Percentiles rank a stretch among this genome's conserved stretches.
phyloP scores from a whole-genome alignment of 75 land plant genomes.

The Sequoiadendron giganteum region DNA sequence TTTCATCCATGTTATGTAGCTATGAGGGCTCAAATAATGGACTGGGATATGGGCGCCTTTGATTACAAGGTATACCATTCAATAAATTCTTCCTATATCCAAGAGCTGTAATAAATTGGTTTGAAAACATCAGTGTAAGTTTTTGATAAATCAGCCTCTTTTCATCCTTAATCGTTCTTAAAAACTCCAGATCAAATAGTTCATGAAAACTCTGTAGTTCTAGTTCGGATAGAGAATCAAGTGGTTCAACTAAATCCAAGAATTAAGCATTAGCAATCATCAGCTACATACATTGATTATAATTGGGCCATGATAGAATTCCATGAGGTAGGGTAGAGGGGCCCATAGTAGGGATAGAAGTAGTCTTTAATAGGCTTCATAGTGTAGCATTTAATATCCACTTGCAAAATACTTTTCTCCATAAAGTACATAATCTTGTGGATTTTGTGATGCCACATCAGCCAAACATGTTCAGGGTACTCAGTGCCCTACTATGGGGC shows the following conservation, averaged over 20 bases:
- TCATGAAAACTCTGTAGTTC: not conserved
- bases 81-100: not conserved
- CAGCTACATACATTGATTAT: not conserved
- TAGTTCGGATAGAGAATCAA: not conserved
- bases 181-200: not conserved
- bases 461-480: no score
- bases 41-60: not conserved
- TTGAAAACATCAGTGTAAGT: not conserved
- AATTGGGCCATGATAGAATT: no score
- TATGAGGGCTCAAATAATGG: not conserved
- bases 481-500: no score
- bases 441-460: no score
- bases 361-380: no score
- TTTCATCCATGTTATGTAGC: not conserved
- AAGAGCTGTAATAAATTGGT: not conserved
- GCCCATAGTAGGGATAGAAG: no score
- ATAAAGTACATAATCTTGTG: no score
- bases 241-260: not conserved
- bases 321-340: no score
- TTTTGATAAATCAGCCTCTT: not conserved
- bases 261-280: not conserved
- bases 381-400: no score
- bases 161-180: not conserved
- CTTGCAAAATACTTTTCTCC: no score
- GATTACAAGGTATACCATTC: not conserved